Evolutionary conservation across 179 eudicot species (phyloP).

Genomic region (Pouteria campechiana): DNA sequence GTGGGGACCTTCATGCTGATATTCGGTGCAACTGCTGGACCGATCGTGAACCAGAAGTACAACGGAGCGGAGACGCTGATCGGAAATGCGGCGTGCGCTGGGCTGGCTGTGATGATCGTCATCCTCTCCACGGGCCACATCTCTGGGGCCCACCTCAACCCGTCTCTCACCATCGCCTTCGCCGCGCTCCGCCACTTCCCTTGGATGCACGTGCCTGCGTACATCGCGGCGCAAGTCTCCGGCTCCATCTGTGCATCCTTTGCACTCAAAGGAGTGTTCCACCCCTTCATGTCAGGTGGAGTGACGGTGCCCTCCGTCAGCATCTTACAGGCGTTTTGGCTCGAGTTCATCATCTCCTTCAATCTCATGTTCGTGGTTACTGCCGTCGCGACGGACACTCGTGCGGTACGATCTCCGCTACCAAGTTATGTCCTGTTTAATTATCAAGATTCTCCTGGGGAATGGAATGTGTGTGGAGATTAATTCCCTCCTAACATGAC

Average conservation of each 20-base stretch:
- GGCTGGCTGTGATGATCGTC: conserved; percentile 40
- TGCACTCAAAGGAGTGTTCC: conserved; percentile 38
- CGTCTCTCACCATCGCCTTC: conserved; percentile 42
- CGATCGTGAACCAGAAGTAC: conserved; percentile 42
- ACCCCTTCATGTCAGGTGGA: conserved; percentile 41
- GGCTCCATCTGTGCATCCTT: conserved; percentile 47
- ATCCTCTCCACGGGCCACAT: conserved; percentile 46
- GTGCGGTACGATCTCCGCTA: conserved; percentile 43
- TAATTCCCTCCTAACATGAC: too few species aligned
- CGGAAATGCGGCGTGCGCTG: conserved; percentile 39
- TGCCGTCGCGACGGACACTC: conserved; percentile 48
- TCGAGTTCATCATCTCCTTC: conserved; percentile 39
- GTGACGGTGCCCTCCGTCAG: conserved; percentile 38
- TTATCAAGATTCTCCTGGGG: too few species aligned
- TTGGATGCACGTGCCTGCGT: conserved; percentile 44
- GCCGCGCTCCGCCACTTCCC: conserved; percentile 45
- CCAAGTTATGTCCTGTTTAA: too few species aligned
- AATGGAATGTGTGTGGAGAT: too few species aligned
- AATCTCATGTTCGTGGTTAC: conserved; percentile 45
- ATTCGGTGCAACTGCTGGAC: conserved; percentile 42
- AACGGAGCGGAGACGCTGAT: conserved; percentile 24
- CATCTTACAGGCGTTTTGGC: conserved; percentile 34
- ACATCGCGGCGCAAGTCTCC: conserved; percentile 42
- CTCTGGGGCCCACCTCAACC: conserved; percentile 47
- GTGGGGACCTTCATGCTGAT: conserved; percentile 48